Conservation (phyloP, 2,329 filamentous ascomycete species). For the Hortaea werneckii region DNA sequence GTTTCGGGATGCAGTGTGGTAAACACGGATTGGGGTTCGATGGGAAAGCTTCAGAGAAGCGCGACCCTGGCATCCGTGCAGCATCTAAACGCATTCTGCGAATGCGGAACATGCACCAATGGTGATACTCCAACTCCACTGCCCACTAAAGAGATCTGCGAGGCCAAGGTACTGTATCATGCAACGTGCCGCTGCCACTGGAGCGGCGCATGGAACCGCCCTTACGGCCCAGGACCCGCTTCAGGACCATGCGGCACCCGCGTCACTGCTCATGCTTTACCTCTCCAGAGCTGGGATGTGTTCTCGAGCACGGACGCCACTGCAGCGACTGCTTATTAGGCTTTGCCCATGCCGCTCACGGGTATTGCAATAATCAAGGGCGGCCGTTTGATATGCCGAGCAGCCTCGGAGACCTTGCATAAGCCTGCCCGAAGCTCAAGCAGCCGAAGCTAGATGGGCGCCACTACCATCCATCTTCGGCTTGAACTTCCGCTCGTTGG, state of each 20-base stretch:
- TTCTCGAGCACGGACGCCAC: constrained; percentile 1
- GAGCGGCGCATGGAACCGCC: constrained; percentile 2
- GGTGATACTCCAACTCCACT: not conserved
- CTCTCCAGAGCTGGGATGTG: not conserved
- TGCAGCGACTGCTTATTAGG: not conserved
- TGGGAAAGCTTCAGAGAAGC: not conserved
- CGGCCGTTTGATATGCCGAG: not conserved
- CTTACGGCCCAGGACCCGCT: constrained; percentile 7
- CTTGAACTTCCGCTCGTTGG: no score
- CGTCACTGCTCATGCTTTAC: not conserved
- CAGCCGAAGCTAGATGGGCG: no score
- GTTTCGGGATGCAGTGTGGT: no score
- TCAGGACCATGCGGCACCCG: constrained; percentile 5
- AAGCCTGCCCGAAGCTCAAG: no score
- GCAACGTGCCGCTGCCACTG: not conserved
- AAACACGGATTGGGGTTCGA: no score
- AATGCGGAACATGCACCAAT: constrained; percentile 1
- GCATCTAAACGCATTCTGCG: not conserved
- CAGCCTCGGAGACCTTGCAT: no score
- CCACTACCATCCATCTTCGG: no score
- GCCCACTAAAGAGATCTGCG: not conserved
- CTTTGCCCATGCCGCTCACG: constrained; percentile 2
- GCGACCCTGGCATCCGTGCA: constrained; percentile 1
- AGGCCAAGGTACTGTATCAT: not conserved
- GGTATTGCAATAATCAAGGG: constrained; percentile 3